These are phyloP conservation scores for Friedmanniomyces endolithicus DNA, from an alignment of 495 filamentous ascomycete species.

Conservation along the genomic window DNA sequence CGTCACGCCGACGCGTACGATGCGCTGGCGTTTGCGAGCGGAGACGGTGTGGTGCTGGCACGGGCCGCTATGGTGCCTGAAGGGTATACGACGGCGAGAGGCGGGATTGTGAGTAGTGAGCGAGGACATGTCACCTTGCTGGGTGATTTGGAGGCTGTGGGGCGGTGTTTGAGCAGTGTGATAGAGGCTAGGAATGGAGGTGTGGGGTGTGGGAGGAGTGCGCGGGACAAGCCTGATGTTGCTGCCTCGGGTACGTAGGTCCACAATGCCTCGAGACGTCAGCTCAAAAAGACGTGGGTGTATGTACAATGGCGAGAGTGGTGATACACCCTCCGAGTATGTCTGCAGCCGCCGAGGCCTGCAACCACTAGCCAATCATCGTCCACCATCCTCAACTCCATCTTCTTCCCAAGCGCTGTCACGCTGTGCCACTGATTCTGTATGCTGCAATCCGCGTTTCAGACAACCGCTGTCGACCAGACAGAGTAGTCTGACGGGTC, in stretches of 20 bases:
- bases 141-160: constrained; percentile 74
- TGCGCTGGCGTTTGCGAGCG: constrained; percentile 71
- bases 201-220: constrained; percentile 52
- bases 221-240: too few relatives aligned
- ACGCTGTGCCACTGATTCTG: neutral
- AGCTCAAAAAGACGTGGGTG: too few relatives aligned
- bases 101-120: constrained; percentile 65
- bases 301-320: neutral
- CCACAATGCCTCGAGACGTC: too few relatives aligned
- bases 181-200: constrained; percentile 54
- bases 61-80: constrained; percentile 72
- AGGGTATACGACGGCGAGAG: constrained; percentile 59
- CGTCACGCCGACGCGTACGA: constrained; percentile 71
- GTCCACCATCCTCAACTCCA: neutral
- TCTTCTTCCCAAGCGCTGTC: neutral
- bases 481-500: neutral
- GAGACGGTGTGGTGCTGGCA: constrained; percentile 83
- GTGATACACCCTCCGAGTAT: too few relatives aligned
- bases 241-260: too few relatives aligned
- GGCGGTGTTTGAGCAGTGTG: constrained; percentile 57
- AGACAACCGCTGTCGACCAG: neutral
- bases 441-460: neutral
- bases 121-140: constrained; percentile 76
- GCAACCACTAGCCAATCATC: neutral
- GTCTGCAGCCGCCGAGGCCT: too few relatives aligned